Conservation (phyloP, 2,329 filamentous ascomycete species). For the Colletotrichum tropicale region DNA sequence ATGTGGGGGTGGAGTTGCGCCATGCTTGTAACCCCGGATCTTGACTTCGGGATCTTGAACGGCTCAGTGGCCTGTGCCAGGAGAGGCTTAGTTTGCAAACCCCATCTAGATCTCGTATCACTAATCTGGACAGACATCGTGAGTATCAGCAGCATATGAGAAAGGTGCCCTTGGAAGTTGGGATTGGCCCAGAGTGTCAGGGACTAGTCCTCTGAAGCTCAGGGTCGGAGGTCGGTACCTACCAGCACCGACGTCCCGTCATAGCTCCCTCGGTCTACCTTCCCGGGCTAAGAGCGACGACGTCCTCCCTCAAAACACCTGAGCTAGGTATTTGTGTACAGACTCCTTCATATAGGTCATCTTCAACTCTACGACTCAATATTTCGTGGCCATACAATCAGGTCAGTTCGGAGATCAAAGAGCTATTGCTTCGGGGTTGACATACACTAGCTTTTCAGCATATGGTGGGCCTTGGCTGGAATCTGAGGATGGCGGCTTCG, state of each 20-base stretch:
- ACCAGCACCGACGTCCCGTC: neutral
- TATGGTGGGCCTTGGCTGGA: neutral
- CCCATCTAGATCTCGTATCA: neutral
- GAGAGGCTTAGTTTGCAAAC: neutral
- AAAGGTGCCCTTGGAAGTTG: neutral
- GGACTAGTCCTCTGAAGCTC: neutral
- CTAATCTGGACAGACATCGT: neutral
- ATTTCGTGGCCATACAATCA: neutral
- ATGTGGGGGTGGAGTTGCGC: constrained; percentile 16
- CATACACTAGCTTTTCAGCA: neutral
- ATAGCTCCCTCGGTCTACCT: neutral
- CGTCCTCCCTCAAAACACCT: neutral
- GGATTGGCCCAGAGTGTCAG: neutral
- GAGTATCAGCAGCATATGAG: neutral
- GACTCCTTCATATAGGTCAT: neutral
- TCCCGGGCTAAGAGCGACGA: neutral
- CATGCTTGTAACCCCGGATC: constrained; percentile 12
- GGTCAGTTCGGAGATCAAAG: neutral
- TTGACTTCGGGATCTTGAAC: constrained; percentile 6
- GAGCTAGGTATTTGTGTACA: neutral
- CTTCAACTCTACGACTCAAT: neutral
- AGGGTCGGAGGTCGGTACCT: neutral
- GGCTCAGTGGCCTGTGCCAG: neutral
- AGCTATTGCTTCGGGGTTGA: neutral
- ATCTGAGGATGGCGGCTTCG: neutral